Percentiles rank a stretch among this genome's conserved stretches.
Evolutionary conservation across 2,329 filamentous ascomycete species (phyloP).

Genomic region (Gaeumannomyces sp.): DNA sequence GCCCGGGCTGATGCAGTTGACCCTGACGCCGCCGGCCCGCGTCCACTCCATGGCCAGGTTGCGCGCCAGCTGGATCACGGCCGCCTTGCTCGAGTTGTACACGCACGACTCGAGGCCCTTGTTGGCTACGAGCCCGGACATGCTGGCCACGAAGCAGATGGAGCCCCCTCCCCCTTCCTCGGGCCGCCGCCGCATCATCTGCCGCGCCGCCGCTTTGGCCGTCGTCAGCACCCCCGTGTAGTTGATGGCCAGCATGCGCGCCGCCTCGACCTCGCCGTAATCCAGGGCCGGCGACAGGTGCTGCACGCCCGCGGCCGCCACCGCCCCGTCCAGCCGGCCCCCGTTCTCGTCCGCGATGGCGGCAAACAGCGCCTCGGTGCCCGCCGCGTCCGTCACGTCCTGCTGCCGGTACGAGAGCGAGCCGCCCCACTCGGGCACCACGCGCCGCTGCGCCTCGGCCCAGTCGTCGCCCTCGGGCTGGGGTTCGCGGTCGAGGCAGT

Average conservation of each 20-base stretch:
- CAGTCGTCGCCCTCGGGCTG: conserved; percentile 51
- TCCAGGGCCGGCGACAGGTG: conserved; percentile 63
- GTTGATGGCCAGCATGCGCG: conserved; percentile 64
- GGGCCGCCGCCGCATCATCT: conserved; percentile 32
- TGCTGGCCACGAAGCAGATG: conserved; percentile 52
- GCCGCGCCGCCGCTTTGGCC: conserved; percentile 62
- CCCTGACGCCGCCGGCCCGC: conserved; percentile 51
- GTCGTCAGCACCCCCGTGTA: conserved; percentile 65
- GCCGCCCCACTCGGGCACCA: conserved; percentile 58
- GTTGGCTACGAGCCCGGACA: conserved; percentile 45
- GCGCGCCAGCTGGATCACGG: conserved; percentile 55
- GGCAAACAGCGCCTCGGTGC: conserved; percentile 51
- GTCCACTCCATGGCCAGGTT: conserved; percentile 62
- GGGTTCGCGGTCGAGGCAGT: conserved; percentile 47
- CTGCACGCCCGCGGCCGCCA: conserved; percentile 19
- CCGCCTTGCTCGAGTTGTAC: conserved; percentile 63
- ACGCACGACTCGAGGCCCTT: conserved; percentile 60
- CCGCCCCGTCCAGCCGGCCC: conserved; percentile 14
- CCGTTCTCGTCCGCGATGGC: conserved; percentile 55
- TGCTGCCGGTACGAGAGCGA: conserved; percentile 60
- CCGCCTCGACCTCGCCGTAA: conserved; percentile 50
- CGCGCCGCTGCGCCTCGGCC: conserved; percentile 50
- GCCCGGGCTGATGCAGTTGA: conserved; percentile 61
- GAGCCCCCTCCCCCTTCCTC: conserved; percentile 33
- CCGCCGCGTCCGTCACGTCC: conserved; percentile 57